phyloP scores from a whole-genome alignment of 2,329 filamentous ascomycete species.

The Geosmithia flava region DNA sequence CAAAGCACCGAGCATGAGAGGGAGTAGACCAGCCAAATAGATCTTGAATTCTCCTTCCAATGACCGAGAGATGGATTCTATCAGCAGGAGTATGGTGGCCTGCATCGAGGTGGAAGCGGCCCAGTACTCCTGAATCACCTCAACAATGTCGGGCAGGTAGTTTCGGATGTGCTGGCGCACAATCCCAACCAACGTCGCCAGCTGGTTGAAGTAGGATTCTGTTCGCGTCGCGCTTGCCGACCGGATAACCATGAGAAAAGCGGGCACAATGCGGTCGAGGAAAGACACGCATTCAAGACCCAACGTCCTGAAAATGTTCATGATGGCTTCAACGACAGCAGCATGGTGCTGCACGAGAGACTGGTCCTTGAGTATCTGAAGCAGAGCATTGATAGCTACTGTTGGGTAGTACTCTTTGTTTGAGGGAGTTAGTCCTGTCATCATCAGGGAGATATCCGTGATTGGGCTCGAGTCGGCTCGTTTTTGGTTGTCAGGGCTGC shows the following conservation, averaged over 20 bases:
- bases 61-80: slow-evolving; percentile 88
- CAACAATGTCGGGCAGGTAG: slow-evolving; percentile 76
- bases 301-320: slow-evolving; percentile 96
- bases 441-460: slow-evolving; percentile 94
- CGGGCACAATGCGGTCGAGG: slow-evolving; percentile 85
- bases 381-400: slow-evolving; percentile 89
- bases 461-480: slow-evolving; percentile 51
- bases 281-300: slow-evolving; percentile 95
- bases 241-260: slow-evolving; percentile 80
- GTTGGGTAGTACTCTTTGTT: slow-evolving; percentile 98
- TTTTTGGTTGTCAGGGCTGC: slow-evolving; percentile 68
- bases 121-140: slow-evolving; percentile 86
- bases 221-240: slow-evolving; percentile 66
- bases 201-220: slow-evolving; percentile 95
- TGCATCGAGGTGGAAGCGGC: slow-evolving; percentile 68
- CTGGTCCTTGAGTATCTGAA: slow-evolving; percentile 82
- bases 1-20: slow-evolving; percentile 86
- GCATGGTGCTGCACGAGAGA: slow-evolving; percentile 88
- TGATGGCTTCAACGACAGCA: slow-evolving; percentile 90
- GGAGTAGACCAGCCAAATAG: slow-evolving; percentile 78
- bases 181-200: slow-evolving; percentile 85
- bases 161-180: slow-evolving; percentile 93
- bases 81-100: slow-evolving; percentile 78
- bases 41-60: slow-evolving; percentile 97
- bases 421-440: slow-evolving; percentile 91